phyloP scores from a whole-genome alignment of 2,329 filamentous ascomycete species.

The Nectriaceae sp. region DNA sequence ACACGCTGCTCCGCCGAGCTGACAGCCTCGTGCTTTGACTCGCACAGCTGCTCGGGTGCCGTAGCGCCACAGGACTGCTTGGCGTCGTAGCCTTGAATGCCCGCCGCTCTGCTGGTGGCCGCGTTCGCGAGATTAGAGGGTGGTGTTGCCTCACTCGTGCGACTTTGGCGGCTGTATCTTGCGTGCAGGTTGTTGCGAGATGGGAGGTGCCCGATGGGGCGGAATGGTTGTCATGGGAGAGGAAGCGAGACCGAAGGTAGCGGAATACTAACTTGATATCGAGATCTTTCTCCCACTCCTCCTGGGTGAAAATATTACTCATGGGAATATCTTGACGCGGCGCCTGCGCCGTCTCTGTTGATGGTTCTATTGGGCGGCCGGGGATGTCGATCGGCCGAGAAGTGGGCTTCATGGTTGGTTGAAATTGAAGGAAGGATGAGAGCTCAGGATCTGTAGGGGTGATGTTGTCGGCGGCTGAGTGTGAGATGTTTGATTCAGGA shows the following conservation, averaged over 20 bases:
- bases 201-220: constrained; percentile 47
- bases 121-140: constrained; percentile 69
- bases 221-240: constrained; percentile 48
- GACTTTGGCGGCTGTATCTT: constrained; percentile 73
- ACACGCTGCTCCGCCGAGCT: constrained; percentile 66
- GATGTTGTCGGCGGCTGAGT: constrained; percentile 27
- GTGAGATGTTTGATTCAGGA: constrained; percentile 49
- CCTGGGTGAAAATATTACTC: constrained; percentile 56
- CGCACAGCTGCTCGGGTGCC: constrained; percentile 70
- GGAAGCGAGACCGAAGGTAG: constrained; percentile 78
- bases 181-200: constrained; percentile 51
- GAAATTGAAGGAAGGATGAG: constrained; percentile 41
- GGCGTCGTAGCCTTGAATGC: constrained; percentile 57
- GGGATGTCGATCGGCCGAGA: constrained; percentile 40
- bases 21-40: constrained; percentile 84
- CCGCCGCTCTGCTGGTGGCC: constrained; percentile 52
- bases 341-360: constrained; percentile 19
- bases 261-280: constrained; percentile 91
- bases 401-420: constrained; percentile 46
- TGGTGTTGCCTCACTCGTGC: constrained; percentile 88
- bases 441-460: constrained; percentile 24
- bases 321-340: constrained; percentile 25
- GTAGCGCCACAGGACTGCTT: constrained; percentile 48
- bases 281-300: constrained; percentile 92
- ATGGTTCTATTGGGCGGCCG: constrained; percentile 26